Conservation (phyloP, 768 basidiomycete genomes). For the Suillus subaureus region DNA sequence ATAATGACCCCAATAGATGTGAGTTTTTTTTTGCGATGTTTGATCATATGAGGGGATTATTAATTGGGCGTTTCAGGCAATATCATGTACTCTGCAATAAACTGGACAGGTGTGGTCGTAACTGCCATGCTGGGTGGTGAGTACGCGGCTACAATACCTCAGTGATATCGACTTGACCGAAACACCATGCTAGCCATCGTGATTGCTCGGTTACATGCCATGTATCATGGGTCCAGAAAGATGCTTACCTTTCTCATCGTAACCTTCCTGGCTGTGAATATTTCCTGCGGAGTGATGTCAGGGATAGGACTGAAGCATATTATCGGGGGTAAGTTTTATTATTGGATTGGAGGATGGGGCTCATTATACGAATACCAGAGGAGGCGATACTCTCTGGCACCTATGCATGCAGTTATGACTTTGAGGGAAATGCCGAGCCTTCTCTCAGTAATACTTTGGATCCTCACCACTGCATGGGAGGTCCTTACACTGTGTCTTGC, state of each 20-base stretch:
- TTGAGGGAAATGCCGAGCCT: background rate
- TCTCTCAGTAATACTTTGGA: background rate
- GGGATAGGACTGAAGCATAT: background rate
- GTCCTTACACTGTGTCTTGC: background rate
- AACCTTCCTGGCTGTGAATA: background rate
- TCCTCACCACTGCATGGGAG: background rate
- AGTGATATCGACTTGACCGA: background rate
- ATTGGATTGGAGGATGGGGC: background rate
- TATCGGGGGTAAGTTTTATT: background rate
- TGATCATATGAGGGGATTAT: background rate
- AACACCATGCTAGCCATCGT: background rate
- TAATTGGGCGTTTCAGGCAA: background rate
- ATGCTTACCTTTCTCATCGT: background rate
- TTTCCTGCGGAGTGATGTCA: background rate
- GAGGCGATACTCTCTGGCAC: background rate
- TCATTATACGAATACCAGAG: background rate
- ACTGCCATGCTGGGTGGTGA: background rate
- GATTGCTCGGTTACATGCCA: background rate
- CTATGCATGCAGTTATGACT: background rate
- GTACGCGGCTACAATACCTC: background rate
- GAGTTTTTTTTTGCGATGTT: background rate
- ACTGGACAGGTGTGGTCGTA: background rate
- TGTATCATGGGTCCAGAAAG: background rate
- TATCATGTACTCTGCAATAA: background rate
- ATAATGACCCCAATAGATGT: background rate